These are phyloP conservation scores for Boletus speciosus DNA, from an alignment of 768 basidiomycete genomes.

Conservation along the genomic window DNA sequence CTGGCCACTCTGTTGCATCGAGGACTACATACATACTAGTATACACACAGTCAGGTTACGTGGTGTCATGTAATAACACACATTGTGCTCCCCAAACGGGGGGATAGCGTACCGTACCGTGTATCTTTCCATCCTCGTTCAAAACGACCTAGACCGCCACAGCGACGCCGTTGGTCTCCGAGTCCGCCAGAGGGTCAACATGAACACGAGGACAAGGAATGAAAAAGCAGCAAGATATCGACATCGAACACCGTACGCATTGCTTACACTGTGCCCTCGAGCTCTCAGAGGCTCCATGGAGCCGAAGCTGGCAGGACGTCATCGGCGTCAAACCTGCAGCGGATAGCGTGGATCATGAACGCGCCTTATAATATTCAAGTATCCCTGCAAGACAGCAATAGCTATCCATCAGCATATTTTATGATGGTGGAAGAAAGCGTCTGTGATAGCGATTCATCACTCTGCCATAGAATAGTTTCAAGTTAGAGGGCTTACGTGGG, in stretches of 20 bases:
- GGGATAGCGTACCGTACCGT: conserved; percentile 43
- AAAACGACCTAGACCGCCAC: conserved; percentile 71
- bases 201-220: background rate
- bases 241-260: conserved; percentile 33
- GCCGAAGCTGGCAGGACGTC: conserved; percentile 51
- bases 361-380: conserved; percentile 58
- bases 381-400: conserved; percentile 69
- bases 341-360: conserved; percentile 84
- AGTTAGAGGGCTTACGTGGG: conserved; percentile 53
- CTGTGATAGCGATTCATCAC: conserved; percentile 34
- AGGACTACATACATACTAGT: too few relatives aligned
- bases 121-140: conserved; percentile 47
- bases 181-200: background rate
- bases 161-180: conserved; percentile 62
- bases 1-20: too few relatives aligned
- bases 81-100: too few relatives aligned
- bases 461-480: background rate
- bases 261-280: conserved; percentile 63
- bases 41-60: too few relatives aligned
- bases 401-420: conserved; percentile 67
- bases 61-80: too few relatives aligned
- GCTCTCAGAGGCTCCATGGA: conserved; percentile 47
- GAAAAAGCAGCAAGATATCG: background rate
- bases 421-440: conserved; percentile 77
- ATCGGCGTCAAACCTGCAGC: conserved; percentile 52